phyloP scores from a whole-genome alignment of 2,329 filamentous ascomycete species.

The Aulographum hederae region DNA sequence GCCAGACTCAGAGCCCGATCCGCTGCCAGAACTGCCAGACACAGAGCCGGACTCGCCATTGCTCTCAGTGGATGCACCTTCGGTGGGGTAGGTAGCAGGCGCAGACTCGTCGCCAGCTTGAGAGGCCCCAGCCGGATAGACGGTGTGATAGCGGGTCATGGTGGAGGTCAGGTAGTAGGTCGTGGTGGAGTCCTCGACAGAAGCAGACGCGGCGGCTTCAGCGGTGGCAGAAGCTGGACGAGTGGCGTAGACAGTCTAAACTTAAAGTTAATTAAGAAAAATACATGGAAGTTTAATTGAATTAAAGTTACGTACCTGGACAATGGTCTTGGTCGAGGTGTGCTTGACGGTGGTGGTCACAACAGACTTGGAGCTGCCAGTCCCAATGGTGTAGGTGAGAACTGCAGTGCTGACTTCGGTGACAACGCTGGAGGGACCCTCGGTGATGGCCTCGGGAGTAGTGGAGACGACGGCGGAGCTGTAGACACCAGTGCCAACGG shows the following conservation, averaged over 20 bases:
- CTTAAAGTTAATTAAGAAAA: not conserved
- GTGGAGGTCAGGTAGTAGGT: not conserved
- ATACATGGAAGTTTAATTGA: not conserved
- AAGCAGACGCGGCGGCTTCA: not conserved
- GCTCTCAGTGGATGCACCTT: too few species aligned
- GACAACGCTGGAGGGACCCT: not conserved
- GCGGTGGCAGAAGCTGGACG: not conserved
- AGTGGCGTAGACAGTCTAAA: not conserved
- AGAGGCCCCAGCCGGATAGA: too few species aligned
- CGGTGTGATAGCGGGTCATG: not conserved
- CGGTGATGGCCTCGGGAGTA: too few species aligned
- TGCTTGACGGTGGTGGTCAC: constrained; percentile 20
- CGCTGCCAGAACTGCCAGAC: constrained; percentile 8
- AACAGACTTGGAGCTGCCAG: constrained; percentile 16
- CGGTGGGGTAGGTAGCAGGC: too few species aligned
- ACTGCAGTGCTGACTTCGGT: constrained; percentile 12
- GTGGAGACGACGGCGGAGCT: not conserved
- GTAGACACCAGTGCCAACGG: not conserved
- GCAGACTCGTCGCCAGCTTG: too few species aligned
- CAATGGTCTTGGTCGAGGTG: constrained; percentile 14
- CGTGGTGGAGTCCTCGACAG: not conserved
- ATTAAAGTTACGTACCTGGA: too few species aligned
- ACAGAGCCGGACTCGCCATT: constrained; percentile 6
- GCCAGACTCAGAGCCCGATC: not conserved
- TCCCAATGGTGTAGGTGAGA: constrained; percentile 21